A percentile compares a stretch with the other conserved stretches of the same genome.
Evolutionary conservation across 208 protist genomes (phyloP).

Genomic region (Strigomonas culicis): DNA sequence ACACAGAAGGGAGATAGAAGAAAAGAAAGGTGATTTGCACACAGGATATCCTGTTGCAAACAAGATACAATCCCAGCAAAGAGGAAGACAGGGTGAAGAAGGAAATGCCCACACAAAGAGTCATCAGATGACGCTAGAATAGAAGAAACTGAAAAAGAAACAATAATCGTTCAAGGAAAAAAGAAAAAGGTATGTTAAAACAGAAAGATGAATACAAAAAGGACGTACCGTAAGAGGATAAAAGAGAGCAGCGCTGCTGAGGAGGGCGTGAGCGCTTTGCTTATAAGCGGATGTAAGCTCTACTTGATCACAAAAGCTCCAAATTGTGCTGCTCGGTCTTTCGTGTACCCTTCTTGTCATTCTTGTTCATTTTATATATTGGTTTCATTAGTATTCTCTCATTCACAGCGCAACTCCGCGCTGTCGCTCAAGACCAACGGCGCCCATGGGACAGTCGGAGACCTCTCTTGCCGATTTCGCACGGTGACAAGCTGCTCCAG

Average conservation of each 20-base stretch:
- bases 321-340: background rate
- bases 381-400: background rate
- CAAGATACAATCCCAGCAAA: background rate
- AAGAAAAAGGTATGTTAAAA: background rate
- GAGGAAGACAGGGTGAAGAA: too few species aligned
- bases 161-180: background rate
- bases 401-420: background rate
- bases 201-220: constrained; percentile 9
- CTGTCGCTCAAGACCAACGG: constrained; percentile 25
- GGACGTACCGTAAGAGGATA: background rate
- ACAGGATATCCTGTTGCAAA: background rate
- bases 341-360: background rate
- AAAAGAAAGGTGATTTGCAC: background rate
- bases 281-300: background rate
- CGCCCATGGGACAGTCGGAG: constrained; percentile 14
- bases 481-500: constrained; percentile 25
- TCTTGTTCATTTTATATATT: background rate
- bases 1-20: background rate
- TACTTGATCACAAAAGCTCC: background rate
- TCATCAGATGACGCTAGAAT: too few species aligned
- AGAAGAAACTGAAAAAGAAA: background rate
- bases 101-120: too few species aligned
- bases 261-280: background rate
- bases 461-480: constrained; percentile 2
- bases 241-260: too few species aligned